phyloP scores from a whole-genome alignment of 78 protist species.

The Pelomyxa schiedti region DNA sequence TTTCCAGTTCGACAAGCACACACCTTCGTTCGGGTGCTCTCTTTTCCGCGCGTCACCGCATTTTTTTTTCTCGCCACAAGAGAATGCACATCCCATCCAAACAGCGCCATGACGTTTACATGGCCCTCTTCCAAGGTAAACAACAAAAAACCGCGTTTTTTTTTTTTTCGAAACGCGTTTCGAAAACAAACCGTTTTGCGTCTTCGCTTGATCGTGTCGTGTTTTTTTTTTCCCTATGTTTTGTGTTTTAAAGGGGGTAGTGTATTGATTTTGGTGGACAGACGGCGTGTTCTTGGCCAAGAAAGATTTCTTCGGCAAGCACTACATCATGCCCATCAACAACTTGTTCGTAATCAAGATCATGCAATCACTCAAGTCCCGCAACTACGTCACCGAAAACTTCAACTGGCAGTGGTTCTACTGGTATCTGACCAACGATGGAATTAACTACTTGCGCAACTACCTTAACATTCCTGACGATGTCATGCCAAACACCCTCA shows the following conservation, averaged over 20 bases:
- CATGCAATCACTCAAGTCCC: slow-evolving; percentile 64
- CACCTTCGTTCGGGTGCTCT: no score
- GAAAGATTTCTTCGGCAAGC: slow-evolving; percentile 64
- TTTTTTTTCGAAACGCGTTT: background rate
- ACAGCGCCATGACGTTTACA: background rate
- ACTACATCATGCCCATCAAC: slow-evolving; percentile 36
- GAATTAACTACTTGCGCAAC: slow-evolving; percentile 80
- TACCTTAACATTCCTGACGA: slow-evolving; percentile 79
- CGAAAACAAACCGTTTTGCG: background rate
- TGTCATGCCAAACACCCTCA: slow-evolving; percentile 81
- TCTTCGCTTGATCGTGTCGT: background rate
- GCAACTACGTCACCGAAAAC: slow-evolving; percentile 60
- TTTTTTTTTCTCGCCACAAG: no score
- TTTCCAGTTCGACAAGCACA: no score
- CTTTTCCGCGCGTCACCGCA: no score
- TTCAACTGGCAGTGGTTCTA: slow-evolving; percentile 88
- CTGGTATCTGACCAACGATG: slow-evolving; percentile 83
- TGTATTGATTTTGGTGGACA: slow-evolving; percentile 4
- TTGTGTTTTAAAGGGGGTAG: background rate
- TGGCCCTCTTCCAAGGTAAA: background rate
- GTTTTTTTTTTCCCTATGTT: background rate
- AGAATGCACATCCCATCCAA: background rate
- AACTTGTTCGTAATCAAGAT: slow-evolving; percentile 76
- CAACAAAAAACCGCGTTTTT: background rate
- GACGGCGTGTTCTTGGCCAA: slow-evolving; percentile 87